Evolutionary conservation across 1,139 yeast species (phyloP).

Genomic region (Yamadazyma siamensis): DNA sequence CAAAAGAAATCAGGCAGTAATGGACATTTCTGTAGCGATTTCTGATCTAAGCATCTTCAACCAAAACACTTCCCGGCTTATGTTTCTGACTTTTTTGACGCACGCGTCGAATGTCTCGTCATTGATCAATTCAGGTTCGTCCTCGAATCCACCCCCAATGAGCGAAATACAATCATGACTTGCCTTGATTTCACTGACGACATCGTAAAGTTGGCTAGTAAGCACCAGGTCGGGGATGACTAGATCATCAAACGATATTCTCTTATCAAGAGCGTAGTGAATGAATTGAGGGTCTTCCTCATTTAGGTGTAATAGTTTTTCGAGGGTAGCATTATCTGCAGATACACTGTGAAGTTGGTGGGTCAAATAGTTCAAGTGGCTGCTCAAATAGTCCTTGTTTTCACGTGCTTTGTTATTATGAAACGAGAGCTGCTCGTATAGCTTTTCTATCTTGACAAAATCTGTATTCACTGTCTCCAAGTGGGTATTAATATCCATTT

Average conservation of each 20-base stretch:
- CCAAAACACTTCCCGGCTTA: slow-evolving; percentile 78
- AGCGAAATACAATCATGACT: slow-evolving; percentile 61
- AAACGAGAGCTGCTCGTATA: slow-evolving; percentile 31
- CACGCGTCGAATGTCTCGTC: slow-evolving; percentile 47
- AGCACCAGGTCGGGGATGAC: slow-evolving; percentile 41
- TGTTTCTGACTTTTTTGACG: slow-evolving; percentile 53
- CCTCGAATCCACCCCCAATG: slow-evolving; percentile 49
- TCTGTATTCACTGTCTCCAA: slow-evolving; percentile 13
- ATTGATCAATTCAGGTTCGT: slow-evolving; percentile 32
- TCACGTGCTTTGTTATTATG: slow-evolving; percentile 39
- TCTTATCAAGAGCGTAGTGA: slow-evolving; percentile 12
- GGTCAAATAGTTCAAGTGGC: slow-evolving; percentile 31
- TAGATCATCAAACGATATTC: slow-evolving; percentile 30
- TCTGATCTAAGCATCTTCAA: slow-evolving; percentile 35
- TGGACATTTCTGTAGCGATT: slow-evolving; percentile 20
- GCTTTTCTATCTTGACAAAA: slow-evolving; percentile 22
- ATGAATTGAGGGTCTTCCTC: slow-evolving; percentile 17
- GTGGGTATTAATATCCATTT: too few relatives aligned
- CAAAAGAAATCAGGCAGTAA: too few relatives aligned
- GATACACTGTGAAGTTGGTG: slow-evolving; percentile 27
- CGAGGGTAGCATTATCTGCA: slow-evolving; percentile 23
- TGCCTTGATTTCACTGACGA: slow-evolving; percentile 66
- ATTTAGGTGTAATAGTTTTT: slow-evolving; percentile 23
- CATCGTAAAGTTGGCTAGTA: slow-evolving; percentile 53
- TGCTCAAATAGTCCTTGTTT: slow-evolving; percentile 29